These are phyloP conservation scores for Lactarius akahatsu DNA, from an alignment of 768 basidiomycete species.

Conservation along the genomic window DNA sequence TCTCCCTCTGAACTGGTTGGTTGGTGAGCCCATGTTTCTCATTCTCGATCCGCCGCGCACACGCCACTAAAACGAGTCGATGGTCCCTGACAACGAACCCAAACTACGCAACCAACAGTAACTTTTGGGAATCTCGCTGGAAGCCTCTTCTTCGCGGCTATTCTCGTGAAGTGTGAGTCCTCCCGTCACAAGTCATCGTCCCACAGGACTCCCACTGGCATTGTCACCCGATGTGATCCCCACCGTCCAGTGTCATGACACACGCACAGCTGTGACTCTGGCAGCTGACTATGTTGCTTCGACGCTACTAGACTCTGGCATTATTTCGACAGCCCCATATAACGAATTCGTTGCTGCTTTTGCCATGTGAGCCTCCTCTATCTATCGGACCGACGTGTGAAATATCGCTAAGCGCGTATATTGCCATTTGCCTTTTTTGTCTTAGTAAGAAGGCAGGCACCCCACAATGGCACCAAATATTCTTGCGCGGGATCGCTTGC, in stretches of 20 bases:
- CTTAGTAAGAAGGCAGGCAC: constrained; percentile 59
- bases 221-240: not conserved
- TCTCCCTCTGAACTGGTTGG: constrained; percentile 63
- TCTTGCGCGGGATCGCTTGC: constrained; percentile 71
- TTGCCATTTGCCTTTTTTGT: not conserved
- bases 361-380: constrained; percentile 50
- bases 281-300: not conserved
- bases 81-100: not conserved
- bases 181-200: not conserved
- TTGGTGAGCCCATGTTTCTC: constrained; percentile 44
- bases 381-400: not conserved
- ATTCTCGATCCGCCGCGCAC: not conserved
- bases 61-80: too few relatives aligned
- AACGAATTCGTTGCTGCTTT: constrained; percentile 50
- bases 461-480: constrained; percentile 70
- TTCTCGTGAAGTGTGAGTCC: constrained; percentile 61
- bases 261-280: too few relatives aligned
- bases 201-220: not conserved
- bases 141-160: constrained; percentile 65
- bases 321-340: constrained; percentile 61
- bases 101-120: constrained; percentile 39
- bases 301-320: constrained; percentile 49
- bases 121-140: constrained; percentile 68
- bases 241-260: not conserved
- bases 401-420: not conserved